Base-by-base conservation (phyloP, 768 basidiomycete genomes). In the Lanmaoa pseudosensibilis region DNA sequence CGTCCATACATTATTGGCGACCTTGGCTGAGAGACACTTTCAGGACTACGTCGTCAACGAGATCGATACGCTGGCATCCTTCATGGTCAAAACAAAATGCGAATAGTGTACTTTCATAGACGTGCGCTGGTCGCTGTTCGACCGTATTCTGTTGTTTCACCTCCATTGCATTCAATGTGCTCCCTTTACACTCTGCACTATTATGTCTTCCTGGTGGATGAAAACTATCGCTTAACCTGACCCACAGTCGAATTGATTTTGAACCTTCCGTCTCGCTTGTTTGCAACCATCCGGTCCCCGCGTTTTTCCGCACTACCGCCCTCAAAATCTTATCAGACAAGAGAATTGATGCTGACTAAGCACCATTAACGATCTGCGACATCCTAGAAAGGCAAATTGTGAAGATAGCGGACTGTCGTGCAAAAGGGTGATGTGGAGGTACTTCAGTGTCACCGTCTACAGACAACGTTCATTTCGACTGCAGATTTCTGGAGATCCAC, bases 51-150 rank as follows among this genome's bases (percentile, higher is more conserved):
- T 73, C 13, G 72, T 79, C 18, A 86, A 86, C 69, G 91, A 93
- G 71, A 84, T 90, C 46, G 91, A 92, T 57, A 88, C 85, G n/a
- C 74, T 92, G 39, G 87, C 88, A 19, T 81, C 85, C 32, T 92
- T 92, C 62, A 87, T 92, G 87, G 81, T 91, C 48, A 88, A 86
- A 70, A 79, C 72, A 7, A 84, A 83, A 70, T 74, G 75, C 55
- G 84, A 82, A 71, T 65, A 50, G 61, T 60, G 60, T 69, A 55
- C 32, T 27, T 61, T 50, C 23, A 45, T 64, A 59, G 55, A 55
- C 41, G n/a, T 32, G 59, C 51, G 57, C 63, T 4, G 55, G 66
- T 57, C 61, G 57, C 65, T 54, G 56, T 55, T 54, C 46, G 34
- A 39, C 50, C 45, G 34, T 60, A 32, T 53, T 27, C 23, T 38